These are phyloP conservation scores for Pleurotus citrinopileatus DNA, from an alignment of 768 basidiomycete genomes.

Conservation along the genomic window DNA sequence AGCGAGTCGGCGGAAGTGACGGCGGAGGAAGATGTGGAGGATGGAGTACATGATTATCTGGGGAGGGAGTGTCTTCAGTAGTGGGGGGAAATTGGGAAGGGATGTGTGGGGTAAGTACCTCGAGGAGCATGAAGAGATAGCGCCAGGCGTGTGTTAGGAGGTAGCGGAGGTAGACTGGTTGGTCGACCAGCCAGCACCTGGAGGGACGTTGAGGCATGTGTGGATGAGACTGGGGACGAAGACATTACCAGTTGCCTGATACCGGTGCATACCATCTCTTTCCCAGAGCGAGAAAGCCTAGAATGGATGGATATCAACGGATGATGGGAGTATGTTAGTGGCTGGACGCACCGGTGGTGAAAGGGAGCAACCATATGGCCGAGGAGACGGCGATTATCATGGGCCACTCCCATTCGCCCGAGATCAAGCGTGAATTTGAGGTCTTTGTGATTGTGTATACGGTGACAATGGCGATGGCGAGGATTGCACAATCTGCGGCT, in stretches of 20 bases:
- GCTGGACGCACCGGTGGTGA: neutral
- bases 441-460: constrained; percentile 15
- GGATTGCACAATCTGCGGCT: constrained; percentile 15
- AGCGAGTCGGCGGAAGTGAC: constrained; percentile 5
- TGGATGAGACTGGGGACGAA: neutral
- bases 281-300: constrained; percentile 14
- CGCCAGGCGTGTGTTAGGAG: constrained; percentile 16
- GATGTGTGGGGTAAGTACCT: constrained; percentile 21
- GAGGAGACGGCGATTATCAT: neutral
- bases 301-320: neutral
- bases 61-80: neutral
- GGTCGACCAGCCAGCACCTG: constrained; percentile 15
- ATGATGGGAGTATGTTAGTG: neutral
- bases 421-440: neutral
- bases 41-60: neutral
- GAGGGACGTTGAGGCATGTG: neutral
- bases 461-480: constrained; percentile 15
- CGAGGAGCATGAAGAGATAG: constrained; percentile 14
- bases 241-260: constrained; percentile 14
- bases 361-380: constrained; percentile 2
- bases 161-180: constrained; percentile 14
- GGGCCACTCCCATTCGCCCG: constrained; percentile 6
- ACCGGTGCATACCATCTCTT: constrained; percentile 16
- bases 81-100: constrained; percentile 6
- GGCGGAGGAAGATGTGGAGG: constrained; percentile 5